Conservation (phyloP, 2,329 filamentous ascomycete species). For the Aspergillus flavus region DNA sequence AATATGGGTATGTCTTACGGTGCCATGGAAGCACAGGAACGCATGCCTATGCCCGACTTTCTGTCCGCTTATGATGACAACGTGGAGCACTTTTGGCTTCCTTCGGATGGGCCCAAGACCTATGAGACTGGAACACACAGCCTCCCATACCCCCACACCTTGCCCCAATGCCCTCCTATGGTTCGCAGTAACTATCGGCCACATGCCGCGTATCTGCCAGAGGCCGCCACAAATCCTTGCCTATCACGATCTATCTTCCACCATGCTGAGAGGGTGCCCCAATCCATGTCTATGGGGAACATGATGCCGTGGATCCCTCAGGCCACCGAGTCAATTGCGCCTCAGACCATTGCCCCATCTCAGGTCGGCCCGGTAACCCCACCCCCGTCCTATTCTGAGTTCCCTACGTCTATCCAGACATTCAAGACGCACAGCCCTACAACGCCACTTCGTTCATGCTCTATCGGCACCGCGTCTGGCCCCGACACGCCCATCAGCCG, state of each 20-base stretch:
- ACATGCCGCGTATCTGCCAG: slow-evolving; percentile 37
- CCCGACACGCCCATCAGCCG: slow-evolving; percentile 40
- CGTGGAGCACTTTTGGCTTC: slow-evolving; percentile 42
- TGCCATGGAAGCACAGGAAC: slow-evolving; percentile 37
- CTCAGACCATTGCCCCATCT: slow-evolving; percentile 40
- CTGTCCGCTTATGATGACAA: slow-evolving; percentile 42
- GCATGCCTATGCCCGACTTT: slow-evolving; percentile 39
- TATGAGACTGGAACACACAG: slow-evolving; percentile 32
- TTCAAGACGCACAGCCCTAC: slow-evolving; percentile 41
- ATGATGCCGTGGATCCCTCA: slow-evolving; percentile 40
- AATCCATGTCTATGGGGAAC: slow-evolving; percentile 41
- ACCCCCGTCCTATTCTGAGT: slow-evolving; percentile 42
- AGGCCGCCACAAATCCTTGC: slow-evolving; percentile 42
- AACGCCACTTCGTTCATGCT: slow-evolving; percentile 39
- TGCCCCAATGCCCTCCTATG: slow-evolving; percentile 41
- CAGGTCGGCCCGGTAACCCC: slow-evolving; percentile 41
- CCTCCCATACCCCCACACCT: slow-evolving; percentile 37
- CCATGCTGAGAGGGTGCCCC: slow-evolving; percentile 37
- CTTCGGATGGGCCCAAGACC: slow-evolving; percentile 38
- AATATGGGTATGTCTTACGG: slow-evolving; percentile 36
- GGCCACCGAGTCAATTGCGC: slow-evolving; percentile 34
- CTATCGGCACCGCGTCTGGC: slow-evolving; percentile 37
- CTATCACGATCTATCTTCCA: slow-evolving; percentile 43
- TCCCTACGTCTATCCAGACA: slow-evolving; percentile 34
- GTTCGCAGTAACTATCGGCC: slow-evolving; percentile 38